Base-by-base conservation (phyloP, 371 early-diverging fungal genomes). In the Zancudomyces culisetae region DNA sequence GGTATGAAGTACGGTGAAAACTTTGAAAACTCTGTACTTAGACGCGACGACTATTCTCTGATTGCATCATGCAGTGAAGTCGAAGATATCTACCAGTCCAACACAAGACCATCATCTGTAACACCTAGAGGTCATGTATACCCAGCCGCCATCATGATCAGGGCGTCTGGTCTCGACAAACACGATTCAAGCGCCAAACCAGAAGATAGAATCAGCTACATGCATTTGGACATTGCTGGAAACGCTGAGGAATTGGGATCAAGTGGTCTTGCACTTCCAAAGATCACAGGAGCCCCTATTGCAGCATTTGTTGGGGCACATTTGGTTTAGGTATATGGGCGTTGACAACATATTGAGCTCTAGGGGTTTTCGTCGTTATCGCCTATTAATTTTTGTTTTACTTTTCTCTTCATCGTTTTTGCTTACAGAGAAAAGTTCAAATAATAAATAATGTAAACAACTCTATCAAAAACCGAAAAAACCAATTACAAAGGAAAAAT, bases 221-320 rank as follows among this genome's bases (percentile, higher is more conserved):
- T 85, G 26, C 90, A 90, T 60, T 60, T 87, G 18, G 90, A 90
- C 59, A 74, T 88, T 57, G 89, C 90, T 40, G 89, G 85, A 27
- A 76, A 75, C 29, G 83, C 85, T 8, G 88, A 87, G 58, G 73
- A 74, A 29, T 62, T 57, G 23, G 26, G 24, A 22, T 72, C 72
- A 29, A 69, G 64, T 22, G 84, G 81, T 0, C 76, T 81, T 64
- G 78, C 80, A 52, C 71, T 88, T 51, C 71, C 77, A 21, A 72
- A 71, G 49, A 76, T 79, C 40, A 85, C 85, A 21, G 89, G 82
- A 19, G 76, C 78, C 43, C 87, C 87, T 4, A 76, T 88, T 19
- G 72, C 78, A 21, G 78, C 87, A 27, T 72, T 88, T 56, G 74
- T 76, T 3, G 78, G 76, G 10, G 26, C 48, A 18, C 48, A 48